Base-by-base conservation (phyloP, 768 basidiomycete genomes). In the Melanogaster broomeanus region DNA sequence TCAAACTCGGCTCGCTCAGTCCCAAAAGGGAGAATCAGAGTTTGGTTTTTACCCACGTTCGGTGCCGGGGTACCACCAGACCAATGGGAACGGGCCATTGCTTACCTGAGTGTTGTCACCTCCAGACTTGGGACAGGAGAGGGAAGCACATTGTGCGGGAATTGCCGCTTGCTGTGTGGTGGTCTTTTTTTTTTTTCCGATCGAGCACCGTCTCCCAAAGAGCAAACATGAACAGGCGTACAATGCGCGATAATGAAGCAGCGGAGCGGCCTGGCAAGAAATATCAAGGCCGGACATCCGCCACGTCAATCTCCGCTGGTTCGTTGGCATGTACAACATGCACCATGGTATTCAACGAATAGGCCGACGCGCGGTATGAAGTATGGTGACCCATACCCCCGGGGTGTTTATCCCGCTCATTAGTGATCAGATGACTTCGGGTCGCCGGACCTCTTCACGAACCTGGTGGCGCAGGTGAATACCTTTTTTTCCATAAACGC, bases 21-120 rank as follows among this genome's bases (percentile, higher is more conserved):
- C 24, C 33, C 22, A 11, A 33, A 45, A 52, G 24, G 42, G 49
- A 24, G 21, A n/a, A 50, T 33, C 27, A 35, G n/a, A 35, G 24
- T 45, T 41, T 37, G n/a, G 30, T 38, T 25, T 28, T 7, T 38
- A 45, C 44, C 51, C 51, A 51, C 50, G 42, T 45, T 51, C 50
- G 50, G 50, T 37, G 27, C 50, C 50, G 50, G 48, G 21, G n/a
- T n/a, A n/a, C n/a, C n/a, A n/a, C n/a, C n/a, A 19, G 34, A 34
- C 31, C 44, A 34, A 30, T 34, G 44, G 34, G 9, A 24, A n/a
- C n/a, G n/a, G n/a, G n/a, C n/a, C n/a, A n/a, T n/a, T n/a, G n/a
- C n/a, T n/a, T n/a, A n/a, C n/a, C n/a, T n/a, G n/a, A n/a, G n/a
- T n/a, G n/a, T n/a, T n/a, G n/a, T n/a, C n/a, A n/a, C n/a, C n/a